Evolutionary conservation across 164 flowering plant genomes (phyloP).

Genomic region (Sedum album): DNA sequence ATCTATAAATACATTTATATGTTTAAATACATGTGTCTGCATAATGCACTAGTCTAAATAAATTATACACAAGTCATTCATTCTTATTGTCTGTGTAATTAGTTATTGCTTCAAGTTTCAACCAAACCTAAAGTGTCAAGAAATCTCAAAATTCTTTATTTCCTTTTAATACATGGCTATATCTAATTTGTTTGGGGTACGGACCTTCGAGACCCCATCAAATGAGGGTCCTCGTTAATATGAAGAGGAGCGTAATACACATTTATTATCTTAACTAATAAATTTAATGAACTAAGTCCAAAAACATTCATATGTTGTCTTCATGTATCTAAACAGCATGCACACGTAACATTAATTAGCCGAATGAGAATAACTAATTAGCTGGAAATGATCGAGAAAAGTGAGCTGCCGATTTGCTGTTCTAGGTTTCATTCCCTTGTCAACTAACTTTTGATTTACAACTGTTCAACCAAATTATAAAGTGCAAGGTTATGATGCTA

Average conservation of each 20-base stretch:
- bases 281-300: background rate
- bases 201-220: background rate
- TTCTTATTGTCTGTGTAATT: conserved; percentile 25
- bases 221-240: background rate
- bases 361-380: background rate
- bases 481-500: background rate
- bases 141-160: conserved; percentile 16
- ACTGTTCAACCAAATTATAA: background rate
- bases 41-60: conserved; percentile 11
- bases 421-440: background rate
- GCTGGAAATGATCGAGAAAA: background rate
- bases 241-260: background rate
- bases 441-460: background rate
- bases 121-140: conserved; percentile 37
- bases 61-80: conserved; percentile 9
- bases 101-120: conserved; percentile 25
- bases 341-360: background rate
- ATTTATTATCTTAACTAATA: background rate
- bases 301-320: background rate
- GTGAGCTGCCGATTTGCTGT: conserved; percentile 1
- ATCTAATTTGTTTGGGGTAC: background rate
- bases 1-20: conserved; percentile 4
- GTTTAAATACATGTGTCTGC: conserved; percentile 3
- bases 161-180: background rate
- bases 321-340: background rate